A percentile compares a stretch with the other conserved stretches of the same genome.
phyloP scores from a whole-genome alignment of 108 stramenopile genomes.

The Cyclotella choctawhatcheeana region DNA sequence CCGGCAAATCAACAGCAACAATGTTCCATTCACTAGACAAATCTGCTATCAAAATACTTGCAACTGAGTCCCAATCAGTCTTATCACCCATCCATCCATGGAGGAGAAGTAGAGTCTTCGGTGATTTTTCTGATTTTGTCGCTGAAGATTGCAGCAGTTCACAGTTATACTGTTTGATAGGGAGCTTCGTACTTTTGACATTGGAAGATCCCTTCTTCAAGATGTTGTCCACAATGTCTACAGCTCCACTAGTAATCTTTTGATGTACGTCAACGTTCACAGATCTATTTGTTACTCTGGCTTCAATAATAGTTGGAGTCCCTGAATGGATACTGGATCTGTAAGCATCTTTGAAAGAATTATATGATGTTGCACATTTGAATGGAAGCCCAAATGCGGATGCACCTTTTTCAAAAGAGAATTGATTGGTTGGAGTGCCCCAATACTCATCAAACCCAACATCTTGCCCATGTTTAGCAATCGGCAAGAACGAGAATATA shows the following conservation, averaged over 20 bases:
- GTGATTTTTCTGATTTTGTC: not conserved
- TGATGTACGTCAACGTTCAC: conserved; percentile 73
- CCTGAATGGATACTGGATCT: conserved; percentile 25
- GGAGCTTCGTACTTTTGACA: conserved; percentile 9
- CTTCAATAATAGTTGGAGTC: conserved; percentile 62
- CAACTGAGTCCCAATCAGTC: conserved; percentile 77
- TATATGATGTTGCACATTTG: conserved; percentile 42
- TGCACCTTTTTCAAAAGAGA: conserved; percentile 67
- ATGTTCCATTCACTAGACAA: conserved; percentile 69
- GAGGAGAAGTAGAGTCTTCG: conserved; percentile 72
- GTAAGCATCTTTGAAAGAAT: conserved; percentile 52
- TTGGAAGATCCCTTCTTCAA: conserved; percentile 2
- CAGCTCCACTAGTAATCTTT: conserved; percentile 51
- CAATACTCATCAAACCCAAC: conserved; percentile 90
- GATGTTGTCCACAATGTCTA: conserved; percentile 35
- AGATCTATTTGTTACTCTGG: conserved; percentile 60
- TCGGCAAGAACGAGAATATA: conserved; percentile 95
- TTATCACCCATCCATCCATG: conserved; percentile 93
- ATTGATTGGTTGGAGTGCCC: conserved; percentile 87
- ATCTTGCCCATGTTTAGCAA: conserved; percentile 87
- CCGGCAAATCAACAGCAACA: conserved; percentile 73
- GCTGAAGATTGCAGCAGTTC: conserved; percentile 5
- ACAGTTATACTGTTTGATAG: conserved; percentile 39
- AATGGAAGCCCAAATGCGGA: conserved; percentile 72
- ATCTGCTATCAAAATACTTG: conserved; percentile 22